A percentile compares a stretch with the other conserved stretches of the same genome.
Conservation (phyloP, 1,284 basidiomycete genomes). For the Ustilago tritici region DNA sequence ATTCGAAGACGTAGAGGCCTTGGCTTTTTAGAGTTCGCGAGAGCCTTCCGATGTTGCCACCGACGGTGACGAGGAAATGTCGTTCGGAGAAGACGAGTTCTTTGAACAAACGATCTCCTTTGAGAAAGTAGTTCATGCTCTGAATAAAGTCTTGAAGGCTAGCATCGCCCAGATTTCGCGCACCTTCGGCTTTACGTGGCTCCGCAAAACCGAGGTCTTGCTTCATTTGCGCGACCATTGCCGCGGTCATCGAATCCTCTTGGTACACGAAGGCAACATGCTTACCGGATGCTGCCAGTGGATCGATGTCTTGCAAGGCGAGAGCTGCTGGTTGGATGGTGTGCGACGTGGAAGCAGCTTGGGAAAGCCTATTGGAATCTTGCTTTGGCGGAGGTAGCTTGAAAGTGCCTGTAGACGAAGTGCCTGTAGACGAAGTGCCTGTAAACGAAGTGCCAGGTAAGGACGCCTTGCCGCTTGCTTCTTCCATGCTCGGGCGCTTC, state of each 20-base stretch:
- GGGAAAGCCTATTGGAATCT: background rate
- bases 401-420: background rate
- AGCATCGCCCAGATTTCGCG: background rate
- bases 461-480: background rate
- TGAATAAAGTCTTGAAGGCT: background rate
- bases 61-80: background rate
- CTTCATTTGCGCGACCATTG: background rate
- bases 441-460: background rate
- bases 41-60: background rate
- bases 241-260: background rate
- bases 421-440: background rate
- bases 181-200: rapidly evolving
- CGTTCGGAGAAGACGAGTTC: background rate
- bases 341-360: background rate
- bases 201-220: background rate
- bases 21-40: background rate
- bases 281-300: background rate
- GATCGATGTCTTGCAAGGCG: background rate
- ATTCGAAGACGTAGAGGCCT: background rate
- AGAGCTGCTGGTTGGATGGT: background rate
- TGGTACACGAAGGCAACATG: background rate
- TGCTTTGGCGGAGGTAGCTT: background rate
- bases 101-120: background rate
- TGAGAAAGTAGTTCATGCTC: background rate
- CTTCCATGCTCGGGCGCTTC: background rate